A percentile compares a stretch with the other conserved stretches of the same genome.
Conservation (phyloP, 345 rosid genomes). For the Microthlaspi erraticum region DNA sequence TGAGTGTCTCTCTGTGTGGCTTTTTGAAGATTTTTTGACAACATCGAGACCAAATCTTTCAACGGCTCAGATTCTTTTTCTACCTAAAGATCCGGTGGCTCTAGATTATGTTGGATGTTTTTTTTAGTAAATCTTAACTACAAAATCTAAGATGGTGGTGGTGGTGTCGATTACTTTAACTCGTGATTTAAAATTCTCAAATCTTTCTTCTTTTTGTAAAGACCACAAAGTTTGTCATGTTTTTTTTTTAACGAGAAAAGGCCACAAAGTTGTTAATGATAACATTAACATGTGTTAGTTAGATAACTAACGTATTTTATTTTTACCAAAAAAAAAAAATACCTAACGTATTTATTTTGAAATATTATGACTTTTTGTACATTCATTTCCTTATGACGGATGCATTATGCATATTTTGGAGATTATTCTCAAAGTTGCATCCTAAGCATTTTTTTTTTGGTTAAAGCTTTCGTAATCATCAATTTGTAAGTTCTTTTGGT, state of each 20-base stretch:
- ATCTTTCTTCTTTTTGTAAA: background rate
- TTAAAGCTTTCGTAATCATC: background rate
- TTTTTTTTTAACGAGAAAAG: background rate
- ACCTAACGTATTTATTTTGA: slow-evolving; percentile 14
- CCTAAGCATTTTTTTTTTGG: background rate
- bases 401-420: background rate
- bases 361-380: slow-evolving; percentile 20
- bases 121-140: slow-evolving; percentile 4
- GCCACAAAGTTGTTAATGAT: slow-evolving; percentile 35
- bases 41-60: slow-evolving; percentile 43
- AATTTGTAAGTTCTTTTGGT: background rate
- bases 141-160: slow-evolving; percentile 38
- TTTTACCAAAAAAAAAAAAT: no score
- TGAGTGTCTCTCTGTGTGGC: slow-evolving; percentile 44
- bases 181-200: slow-evolving; percentile 27
- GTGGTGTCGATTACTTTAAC: slow-evolving; percentile 40
- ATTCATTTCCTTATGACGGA: background rate
- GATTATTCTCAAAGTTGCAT: background rate
- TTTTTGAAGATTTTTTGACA: slow-evolving; percentile 46
- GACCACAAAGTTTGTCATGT: slow-evolving; percentile 19
- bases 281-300: slow-evolving; percentile 40
- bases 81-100: slow-evolving; percentile 28
- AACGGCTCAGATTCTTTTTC: slow-evolving; percentile 43
- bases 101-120: background rate
- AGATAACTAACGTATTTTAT: slow-evolving; percentile 29